Conservation (phyloP, 345 rosid species). For the Eucalyptus regnans region DNA sequence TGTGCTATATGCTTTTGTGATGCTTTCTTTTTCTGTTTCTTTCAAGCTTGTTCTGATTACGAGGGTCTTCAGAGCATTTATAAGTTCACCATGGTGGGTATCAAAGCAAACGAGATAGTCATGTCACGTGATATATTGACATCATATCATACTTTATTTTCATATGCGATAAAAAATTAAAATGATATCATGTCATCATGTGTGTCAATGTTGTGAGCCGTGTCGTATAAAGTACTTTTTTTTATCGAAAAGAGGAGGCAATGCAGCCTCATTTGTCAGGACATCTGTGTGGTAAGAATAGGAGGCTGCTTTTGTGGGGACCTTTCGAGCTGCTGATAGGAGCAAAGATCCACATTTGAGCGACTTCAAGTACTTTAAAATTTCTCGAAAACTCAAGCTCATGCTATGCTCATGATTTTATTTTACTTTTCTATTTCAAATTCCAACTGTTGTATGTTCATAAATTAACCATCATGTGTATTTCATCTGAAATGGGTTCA, state of each 20-base stretch:
- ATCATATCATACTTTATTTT: neutral
- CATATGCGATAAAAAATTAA: neutral
- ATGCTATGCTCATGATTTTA: neutral
- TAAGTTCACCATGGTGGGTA: neutral
- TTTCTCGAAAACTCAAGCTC: neutral
- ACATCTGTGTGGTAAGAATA: neutral
- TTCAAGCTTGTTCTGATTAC: neutral
- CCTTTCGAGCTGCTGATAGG: neutral
- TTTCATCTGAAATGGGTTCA: neutral
- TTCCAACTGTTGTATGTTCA: neutral
- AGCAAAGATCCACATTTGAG: neutral
- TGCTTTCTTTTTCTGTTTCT: neutral
- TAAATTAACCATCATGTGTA: neutral
- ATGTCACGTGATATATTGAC: neutral
- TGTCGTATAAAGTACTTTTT: neutral
- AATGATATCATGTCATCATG: neutral
- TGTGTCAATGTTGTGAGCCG: neutral
- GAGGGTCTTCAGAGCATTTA: neutral
- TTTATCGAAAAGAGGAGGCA: neutral
- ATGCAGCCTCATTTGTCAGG: neutral
- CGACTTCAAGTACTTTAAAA: neutral
- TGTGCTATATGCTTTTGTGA: neutral
- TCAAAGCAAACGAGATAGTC: neutral
- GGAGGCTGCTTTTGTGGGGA: neutral
- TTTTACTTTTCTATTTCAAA: neutral